Percentiles rank a stretch among this genome's conserved stretches.
Conservation (phyloP, 345 rosid species). For the Acer negundo region DNA sequence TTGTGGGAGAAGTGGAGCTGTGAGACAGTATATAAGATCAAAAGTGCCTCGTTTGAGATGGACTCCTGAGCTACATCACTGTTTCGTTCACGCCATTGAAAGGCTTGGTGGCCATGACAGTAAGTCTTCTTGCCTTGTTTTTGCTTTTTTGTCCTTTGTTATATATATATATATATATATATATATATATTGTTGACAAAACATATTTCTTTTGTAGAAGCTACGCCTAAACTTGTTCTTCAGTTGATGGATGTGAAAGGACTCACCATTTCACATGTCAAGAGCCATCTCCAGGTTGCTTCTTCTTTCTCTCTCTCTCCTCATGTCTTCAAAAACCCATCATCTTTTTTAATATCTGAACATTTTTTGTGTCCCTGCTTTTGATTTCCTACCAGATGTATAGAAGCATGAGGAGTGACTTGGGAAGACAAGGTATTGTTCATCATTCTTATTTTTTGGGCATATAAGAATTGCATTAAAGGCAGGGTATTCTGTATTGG, state of each 20-base stretch:
- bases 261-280: slow-evolving; percentile 96
- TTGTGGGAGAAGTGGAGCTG: slow-evolving; percentile 76
- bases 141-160: not conserved
- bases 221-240: slow-evolving; percentile 96
- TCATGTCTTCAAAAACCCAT: not conserved
- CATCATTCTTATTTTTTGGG: not conserved
- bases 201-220: slow-evolving; percentile 43
- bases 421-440: slow-evolving; percentile 64
- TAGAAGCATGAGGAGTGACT: slow-evolving; percentile 78
- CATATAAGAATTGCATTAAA: slow-evolving; percentile 21
- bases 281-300: slow-evolving; percentile 94
- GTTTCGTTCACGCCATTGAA: slow-evolving; percentile 87
- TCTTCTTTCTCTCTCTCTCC: not conserved
- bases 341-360: not conserved
- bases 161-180: too few species aligned
- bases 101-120: slow-evolving; percentile 90
- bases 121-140: slow-evolving; percentile 26
- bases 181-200: not conserved
- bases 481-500: slow-evolving; percentile 15
- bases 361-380: slow-evolving; percentile 5
- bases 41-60: slow-evolving; percentile 90
- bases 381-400: slow-evolving; percentile 66
- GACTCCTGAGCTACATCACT: slow-evolving; percentile 97
- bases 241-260: slow-evolving; percentile 98
- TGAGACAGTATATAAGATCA: slow-evolving; percentile 86